These are phyloP conservation scores for Neonectria hederae DNA, from an alignment of 2,329 filamentous ascomycete species.

Conservation along the genomic window DNA sequence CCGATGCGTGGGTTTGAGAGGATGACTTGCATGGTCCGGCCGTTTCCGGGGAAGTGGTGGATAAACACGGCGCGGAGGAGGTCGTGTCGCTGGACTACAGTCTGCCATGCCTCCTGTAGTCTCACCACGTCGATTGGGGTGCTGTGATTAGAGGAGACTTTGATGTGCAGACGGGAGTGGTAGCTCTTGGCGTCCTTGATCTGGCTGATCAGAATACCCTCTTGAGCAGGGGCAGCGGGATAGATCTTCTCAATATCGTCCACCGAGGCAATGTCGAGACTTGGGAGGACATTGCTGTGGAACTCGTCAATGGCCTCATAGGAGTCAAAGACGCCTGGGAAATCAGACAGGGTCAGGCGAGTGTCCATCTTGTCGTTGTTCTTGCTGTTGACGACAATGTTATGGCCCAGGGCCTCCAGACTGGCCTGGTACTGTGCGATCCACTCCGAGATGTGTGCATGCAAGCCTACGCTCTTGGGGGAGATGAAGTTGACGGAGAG, in stretches of 20 bases:
- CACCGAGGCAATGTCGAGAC: background rate
- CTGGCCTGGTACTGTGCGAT: background rate
- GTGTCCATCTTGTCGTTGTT: background rate
- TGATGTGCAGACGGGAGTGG: conserved; percentile 12
- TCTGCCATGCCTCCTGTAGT: conserved; percentile 9
- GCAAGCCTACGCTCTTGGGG: background rate
- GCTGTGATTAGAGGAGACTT: background rate
- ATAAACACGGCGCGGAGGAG: conserved; percentile 13
- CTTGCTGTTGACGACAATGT: background rate
- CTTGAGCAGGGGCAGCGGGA: conserved; percentile 22
- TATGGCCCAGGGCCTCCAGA: background rate
- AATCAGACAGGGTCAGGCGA: background rate
- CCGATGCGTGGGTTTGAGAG: conserved; percentile 5
- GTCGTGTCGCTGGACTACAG: conserved; percentile 17
- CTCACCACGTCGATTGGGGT: background rate
- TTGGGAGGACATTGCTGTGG: background rate
- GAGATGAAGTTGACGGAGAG: background rate
- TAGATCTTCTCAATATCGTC: conserved; percentile 16
- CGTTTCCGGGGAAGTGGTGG: conserved; percentile 8
- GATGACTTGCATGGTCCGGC: conserved; percentile 10
- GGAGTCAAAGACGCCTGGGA: background rate
- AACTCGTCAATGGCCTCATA: background rate
- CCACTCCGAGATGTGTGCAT: background rate
- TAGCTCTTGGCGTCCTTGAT: conserved; percentile 16
- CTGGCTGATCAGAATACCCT: conserved; percentile 23